These are phyloP conservation scores for Geotrichum armillariae DNA, from an alignment of 1,139 yeast species.

Conservation along the genomic window DNA sequence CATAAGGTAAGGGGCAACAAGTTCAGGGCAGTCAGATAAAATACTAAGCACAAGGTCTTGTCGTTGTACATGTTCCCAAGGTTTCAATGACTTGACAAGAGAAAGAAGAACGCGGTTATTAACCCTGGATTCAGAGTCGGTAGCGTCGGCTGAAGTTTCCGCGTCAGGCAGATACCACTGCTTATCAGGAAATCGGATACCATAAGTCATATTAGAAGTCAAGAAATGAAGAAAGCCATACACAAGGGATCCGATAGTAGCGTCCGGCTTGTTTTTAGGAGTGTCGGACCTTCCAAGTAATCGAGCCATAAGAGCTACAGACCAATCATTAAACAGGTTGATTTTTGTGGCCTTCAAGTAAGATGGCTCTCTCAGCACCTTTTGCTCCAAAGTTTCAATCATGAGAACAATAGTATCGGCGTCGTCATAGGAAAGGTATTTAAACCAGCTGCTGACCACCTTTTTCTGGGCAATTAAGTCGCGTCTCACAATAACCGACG, in stretches of 20 bases:
- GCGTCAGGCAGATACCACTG: constrained; percentile 52
- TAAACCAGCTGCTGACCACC: constrained; percentile 66
- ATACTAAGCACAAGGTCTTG: constrained; percentile 55
- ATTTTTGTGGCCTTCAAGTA: constrained; percentile 72
- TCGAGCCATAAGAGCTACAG: constrained; percentile 57
- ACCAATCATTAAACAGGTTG: constrained; percentile 76
- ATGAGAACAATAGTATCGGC: constrained; percentile 45
- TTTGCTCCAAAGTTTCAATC: constrained; percentile 49
- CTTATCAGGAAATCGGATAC: constrained; percentile 63
- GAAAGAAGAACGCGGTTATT: constrained; percentile 65
- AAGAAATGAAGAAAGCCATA: constrained; percentile 52
- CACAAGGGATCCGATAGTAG: constrained; percentile 32
- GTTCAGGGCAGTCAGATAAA: constrained; percentile 59
- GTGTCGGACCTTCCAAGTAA: constrained; percentile 46
- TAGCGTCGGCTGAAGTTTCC: constrained; percentile 23
- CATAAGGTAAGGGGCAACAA: constrained; percentile 69
- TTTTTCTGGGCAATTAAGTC: constrained; percentile 60
- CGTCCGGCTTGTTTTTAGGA: constrained; percentile 32
- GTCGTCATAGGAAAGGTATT: constrained; percentile 54
- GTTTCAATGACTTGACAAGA: constrained; percentile 64
- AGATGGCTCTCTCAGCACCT: constrained; percentile 57
- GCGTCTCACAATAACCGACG: constrained; percentile 56
- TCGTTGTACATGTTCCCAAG: constrained; percentile 75
- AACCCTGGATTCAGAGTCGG: constrained; percentile 21
- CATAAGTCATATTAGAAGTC: constrained; percentile 54